Percentiles rank a stretch among this genome's conserved stretches.
These are phyloP conservation scores for Aspergillus novofumigatus DNA, from an alignment of 2,329 filamentous ascomycete genomes.

Conservation along the genomic window DNA sequence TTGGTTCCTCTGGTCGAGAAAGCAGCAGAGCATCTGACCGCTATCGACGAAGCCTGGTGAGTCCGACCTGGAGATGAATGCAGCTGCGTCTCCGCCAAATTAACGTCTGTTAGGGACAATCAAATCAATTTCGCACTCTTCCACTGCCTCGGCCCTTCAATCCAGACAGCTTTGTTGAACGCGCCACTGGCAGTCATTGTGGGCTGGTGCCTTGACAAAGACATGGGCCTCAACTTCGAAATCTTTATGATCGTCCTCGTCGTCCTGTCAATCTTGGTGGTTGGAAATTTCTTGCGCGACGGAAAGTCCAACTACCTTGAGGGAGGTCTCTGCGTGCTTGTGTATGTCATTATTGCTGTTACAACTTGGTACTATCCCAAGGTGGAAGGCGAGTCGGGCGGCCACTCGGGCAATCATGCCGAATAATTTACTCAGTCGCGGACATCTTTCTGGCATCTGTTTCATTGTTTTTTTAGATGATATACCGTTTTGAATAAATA, in stretches of 20 bases:
- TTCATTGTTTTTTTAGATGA: not conserved
- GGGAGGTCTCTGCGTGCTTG: constrained; percentile 68
- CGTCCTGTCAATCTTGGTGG: constrained; percentile 77
- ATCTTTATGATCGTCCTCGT: constrained; percentile 80
- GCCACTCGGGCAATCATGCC: not conserved
- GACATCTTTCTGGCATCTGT: not conserved
- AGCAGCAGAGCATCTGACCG: constrained; percentile 77
- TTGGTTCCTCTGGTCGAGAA: constrained; percentile 79
- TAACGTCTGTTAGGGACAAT: constrained; percentile 33
- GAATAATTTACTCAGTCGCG: not conserved
- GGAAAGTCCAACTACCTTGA: constrained; percentile 89
- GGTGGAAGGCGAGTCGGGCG: constrained; percentile 27
- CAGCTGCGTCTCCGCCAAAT: constrained; percentile 1
- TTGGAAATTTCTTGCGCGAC: constrained; percentile 82
- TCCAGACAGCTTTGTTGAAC: constrained; percentile 87
- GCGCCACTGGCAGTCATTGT: constrained; percentile 78
- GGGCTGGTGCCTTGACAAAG: constrained; percentile 68
- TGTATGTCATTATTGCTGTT: constrained; percentile 61
- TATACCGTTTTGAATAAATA: not conserved
- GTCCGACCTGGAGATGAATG: constrained; percentile 1
- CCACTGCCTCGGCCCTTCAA: constrained; percentile 79
- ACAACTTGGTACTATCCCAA: constrained; percentile 60
- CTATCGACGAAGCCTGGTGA: constrained; percentile 79
- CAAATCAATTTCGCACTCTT: constrained; percentile 78
- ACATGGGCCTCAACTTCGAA: constrained; percentile 79